Evolutionary conservation across 768 basidiomycete genomes (phyloP).

Genomic region (Russula virescens): DNA sequence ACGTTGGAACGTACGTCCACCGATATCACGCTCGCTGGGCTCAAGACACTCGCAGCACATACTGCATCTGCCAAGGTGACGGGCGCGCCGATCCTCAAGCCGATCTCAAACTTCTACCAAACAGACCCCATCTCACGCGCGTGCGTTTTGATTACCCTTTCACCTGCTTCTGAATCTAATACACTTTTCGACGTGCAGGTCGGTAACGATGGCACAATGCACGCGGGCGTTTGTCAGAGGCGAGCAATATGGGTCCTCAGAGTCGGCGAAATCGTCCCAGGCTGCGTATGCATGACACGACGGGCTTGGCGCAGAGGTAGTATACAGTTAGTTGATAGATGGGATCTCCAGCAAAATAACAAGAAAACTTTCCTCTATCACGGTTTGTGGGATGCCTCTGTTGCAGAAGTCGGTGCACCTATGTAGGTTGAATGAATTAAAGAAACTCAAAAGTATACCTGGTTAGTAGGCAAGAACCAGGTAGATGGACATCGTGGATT

Average conservation of each 20-base stretch:
- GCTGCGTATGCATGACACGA: slow-evolving; percentile 40
- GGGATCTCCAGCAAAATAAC: slow-evolving; percentile 11
- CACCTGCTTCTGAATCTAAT: slow-evolving; percentile 3
- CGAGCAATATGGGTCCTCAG: slow-evolving; percentile 54
- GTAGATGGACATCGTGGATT: too few relatives aligned
- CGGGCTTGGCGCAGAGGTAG: neutral
- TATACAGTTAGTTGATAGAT: slow-evolving; percentile 14
- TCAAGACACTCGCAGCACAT: slow-evolving; percentile 49
- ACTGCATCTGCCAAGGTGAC: slow-evolving; percentile 52
- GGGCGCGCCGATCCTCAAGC: slow-evolving; percentile 64
- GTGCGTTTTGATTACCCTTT: slow-evolving; percentile 43
- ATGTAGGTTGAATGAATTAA: neutral
- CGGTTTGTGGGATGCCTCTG: neutral
- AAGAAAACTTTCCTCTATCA: neutral
- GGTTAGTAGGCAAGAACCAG: neutral
- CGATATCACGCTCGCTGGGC: slow-evolving; percentile 65
- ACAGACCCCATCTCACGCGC: slow-evolving; percentile 94
- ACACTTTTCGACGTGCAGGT: slow-evolving; percentile 38
- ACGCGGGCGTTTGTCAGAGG: slow-evolving; percentile 80
- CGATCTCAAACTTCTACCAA: slow-evolving; percentile 91
- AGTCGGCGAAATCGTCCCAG: slow-evolving; percentile 40
- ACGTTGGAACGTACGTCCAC: slow-evolving; percentile 67
- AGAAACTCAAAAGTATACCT: neutral
- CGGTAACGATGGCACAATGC: slow-evolving; percentile 96
- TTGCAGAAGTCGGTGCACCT: neutral